These are phyloP conservation scores for Zygnema cylindricum DNA, from an alignment of 139 green algal species.

Conservation along the genomic window DNA sequence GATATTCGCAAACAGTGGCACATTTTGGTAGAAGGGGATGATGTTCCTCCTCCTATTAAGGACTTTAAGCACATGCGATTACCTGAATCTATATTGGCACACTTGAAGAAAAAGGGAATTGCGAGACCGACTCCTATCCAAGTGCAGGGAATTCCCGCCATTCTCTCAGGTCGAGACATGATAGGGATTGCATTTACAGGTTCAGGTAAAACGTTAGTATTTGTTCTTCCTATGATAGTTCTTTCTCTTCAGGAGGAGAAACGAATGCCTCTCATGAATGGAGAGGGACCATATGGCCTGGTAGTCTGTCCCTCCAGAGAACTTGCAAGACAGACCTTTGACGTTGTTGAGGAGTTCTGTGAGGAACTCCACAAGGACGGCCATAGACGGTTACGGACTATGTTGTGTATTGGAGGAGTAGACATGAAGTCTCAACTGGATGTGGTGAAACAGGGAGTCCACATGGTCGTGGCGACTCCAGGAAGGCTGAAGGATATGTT, in stretches of 20 bases:
- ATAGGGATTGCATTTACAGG: conserved; percentile 98
- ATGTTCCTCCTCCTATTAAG: conserved; percentile 87
- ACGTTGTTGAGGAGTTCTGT: conserved; percentile 77
- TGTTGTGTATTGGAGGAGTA: conserved; percentile 92
- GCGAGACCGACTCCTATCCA: conserved; percentile 62
- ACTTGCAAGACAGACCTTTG: conserved; percentile 87
- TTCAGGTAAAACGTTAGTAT: conserved; percentile 95
- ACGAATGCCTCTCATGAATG: conserved; percentile 76
- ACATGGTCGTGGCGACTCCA: conserved; percentile 92
- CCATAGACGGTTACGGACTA: conserved; percentile 76
- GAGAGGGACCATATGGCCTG: conserved; percentile 90
- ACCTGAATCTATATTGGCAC: conserved; percentile 58
- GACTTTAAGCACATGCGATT: conserved; percentile 82
- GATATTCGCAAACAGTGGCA: conserved; percentile 85
- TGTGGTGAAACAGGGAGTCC: conserved; percentile 75
- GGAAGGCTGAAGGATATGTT: conserved; percentile 96
- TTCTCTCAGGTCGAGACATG: conserved; percentile 94
- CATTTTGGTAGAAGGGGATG: conserved; percentile 87
- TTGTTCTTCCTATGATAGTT: conserved; percentile 90
- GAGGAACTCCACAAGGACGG: conserved; percentile 68
- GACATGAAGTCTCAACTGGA: conserved; percentile 71
- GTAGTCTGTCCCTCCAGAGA: conserved; percentile 94
- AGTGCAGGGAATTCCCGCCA: conserved; percentile 90
- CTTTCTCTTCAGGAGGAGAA: conserved; percentile 65
- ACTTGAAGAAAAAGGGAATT: conserved; percentile 84